Conservation (phyloP, 345 rosid species). For the Acer negundo region DNA sequence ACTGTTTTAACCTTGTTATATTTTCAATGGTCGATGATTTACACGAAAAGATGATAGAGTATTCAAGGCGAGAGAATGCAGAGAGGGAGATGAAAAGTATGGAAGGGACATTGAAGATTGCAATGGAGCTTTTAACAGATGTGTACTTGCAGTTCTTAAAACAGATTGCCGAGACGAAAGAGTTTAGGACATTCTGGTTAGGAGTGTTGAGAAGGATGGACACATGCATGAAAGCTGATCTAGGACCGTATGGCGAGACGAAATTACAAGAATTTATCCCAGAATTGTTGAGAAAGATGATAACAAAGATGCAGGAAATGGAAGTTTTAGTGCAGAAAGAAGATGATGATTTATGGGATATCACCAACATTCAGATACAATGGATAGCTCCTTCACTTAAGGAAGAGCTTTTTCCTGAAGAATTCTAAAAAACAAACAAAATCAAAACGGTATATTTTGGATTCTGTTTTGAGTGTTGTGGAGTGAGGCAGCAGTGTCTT, state of each 20-base stretch:
- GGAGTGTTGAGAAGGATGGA: slow-evolving; percentile 94
- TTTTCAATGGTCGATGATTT: slow-evolving; percentile 79
- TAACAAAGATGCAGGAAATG: slow-evolving; percentile 63
- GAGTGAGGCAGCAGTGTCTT: not conserved
- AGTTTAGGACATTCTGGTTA: slow-evolving; percentile 84
- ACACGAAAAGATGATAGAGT: slow-evolving; percentile 84
- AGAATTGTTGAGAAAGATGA: slow-evolving; percentile 62
- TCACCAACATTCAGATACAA: slow-evolving; percentile 86
- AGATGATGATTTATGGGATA: slow-evolving; percentile 83
- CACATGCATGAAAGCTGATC: slow-evolving; percentile 88
- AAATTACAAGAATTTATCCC: slow-evolving; percentile 57
- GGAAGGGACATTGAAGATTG: slow-evolving; percentile 74
- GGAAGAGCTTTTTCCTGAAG: slow-evolving; percentile 78
- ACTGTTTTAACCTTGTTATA: slow-evolving; percentile 55
- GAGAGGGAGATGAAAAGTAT: slow-evolving; percentile 86
- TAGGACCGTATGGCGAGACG: slow-evolving; percentile 69
- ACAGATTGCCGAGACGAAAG: slow-evolving; percentile 54
- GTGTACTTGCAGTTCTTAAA: slow-evolving; percentile 53
- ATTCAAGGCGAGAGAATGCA: slow-evolving; percentile 73
- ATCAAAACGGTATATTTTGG: not conserved
- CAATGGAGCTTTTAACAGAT: slow-evolving; percentile 64
- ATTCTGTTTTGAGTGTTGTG: not conserved
- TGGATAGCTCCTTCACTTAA: slow-evolving; percentile 95
- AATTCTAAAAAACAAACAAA: slow-evolving; percentile 11
- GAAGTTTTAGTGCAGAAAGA: slow-evolving; percentile 62